phyloP scores from a whole-genome alignment of 768 basidiomycete genomes.

The Strobilomyces echinocephalus region DNA sequence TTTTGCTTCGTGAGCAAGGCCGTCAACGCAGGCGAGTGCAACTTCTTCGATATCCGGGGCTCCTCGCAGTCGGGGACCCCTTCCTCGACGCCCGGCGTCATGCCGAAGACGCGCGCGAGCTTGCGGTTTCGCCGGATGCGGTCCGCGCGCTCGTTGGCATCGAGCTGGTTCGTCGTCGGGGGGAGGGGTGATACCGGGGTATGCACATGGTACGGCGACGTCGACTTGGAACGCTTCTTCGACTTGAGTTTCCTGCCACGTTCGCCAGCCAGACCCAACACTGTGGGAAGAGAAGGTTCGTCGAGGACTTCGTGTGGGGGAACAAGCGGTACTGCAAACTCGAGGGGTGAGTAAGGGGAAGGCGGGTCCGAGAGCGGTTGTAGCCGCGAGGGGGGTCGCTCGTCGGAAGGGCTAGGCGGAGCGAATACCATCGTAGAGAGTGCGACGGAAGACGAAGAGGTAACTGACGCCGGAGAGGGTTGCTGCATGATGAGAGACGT shows the following conservation, averaged over 20 bases:
- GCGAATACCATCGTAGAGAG: constrained; percentile 30
- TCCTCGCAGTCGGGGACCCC: constrained; percentile 24
- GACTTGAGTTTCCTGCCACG: constrained; percentile 24
- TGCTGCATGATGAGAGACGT: constrained; percentile 2
- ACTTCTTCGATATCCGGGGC: constrained; percentile 18
- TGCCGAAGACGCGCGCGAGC: constrained; percentile 75
- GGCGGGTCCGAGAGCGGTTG: constrained; percentile 23
- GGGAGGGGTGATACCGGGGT: constrained; percentile 35
- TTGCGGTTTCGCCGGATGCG: constrained; percentile 72
- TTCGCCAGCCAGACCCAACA: constrained; percentile 43
- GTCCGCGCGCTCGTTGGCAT: constrained; percentile 62
- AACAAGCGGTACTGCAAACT: constrained; percentile 24
- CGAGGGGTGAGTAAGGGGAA: constrained; percentile 29
- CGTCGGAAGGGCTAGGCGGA: constrained; percentile 23
- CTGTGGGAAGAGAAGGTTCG: constrained; percentile 44
- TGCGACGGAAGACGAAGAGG: constrained; percentile 13
- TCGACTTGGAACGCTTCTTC: constrained; percentile 26
- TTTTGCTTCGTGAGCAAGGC: constrained; percentile 29
- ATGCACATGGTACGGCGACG: constrained; percentile 24
- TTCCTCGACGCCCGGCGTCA: constrained; percentile 49
- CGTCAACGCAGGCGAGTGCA: constrained; percentile 23
- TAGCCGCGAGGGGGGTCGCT: constrained; percentile 4
- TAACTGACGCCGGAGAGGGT: constrained; percentile 10
- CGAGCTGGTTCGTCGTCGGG: constrained; percentile 65
- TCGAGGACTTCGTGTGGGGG: background rate